These are phyloP conservation scores for Rhizopus arrhizus DNA, from an alignment of 371 early-diverging fungal species.

Conservation along the genomic window DNA sequence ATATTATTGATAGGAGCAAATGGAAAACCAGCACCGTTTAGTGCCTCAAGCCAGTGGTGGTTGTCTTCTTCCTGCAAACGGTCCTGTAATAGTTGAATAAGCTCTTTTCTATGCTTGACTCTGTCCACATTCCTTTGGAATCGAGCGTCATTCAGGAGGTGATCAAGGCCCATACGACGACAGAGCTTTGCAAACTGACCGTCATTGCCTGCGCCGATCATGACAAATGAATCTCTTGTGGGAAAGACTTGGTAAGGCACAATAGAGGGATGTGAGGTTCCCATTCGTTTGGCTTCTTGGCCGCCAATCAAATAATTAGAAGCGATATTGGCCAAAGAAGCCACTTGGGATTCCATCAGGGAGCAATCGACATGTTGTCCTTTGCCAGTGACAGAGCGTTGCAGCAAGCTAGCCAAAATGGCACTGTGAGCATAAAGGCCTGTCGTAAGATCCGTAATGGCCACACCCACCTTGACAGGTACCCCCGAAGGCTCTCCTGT, in stretches of 20 bases:
- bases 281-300: constrained; percentile 80
- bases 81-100: constrained; percentile 60
- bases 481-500: constrained; percentile 83
- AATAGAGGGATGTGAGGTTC: constrained; percentile 87
- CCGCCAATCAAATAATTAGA: constrained; percentile 84
- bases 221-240: constrained; percentile 82
- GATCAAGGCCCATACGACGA: constrained; percentile 48
- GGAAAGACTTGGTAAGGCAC: constrained; percentile 90
- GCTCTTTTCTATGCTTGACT: constrained; percentile 68
- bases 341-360: constrained; percentile 84
- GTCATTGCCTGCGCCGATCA: constrained; percentile 91
- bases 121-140: constrained; percentile 73
- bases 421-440: constrained; percentile 90
- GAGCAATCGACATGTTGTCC: constrained; percentile 89
- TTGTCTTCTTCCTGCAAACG: constrained; percentile 58
- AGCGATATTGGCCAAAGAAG: constrained; percentile 87
- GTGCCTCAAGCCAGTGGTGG: constrained; percentile 60
- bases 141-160: constrained; percentile 51
- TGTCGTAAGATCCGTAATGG: constrained; percentile 84
- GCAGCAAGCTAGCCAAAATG: constrained; percentile 84
- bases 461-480: constrained; percentile 95
- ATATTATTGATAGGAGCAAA: constrained; percentile 89
- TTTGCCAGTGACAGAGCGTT: constrained; percentile 64
- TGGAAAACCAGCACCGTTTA: constrained; percentile 76
- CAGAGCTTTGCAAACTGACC: constrained; percentile 76